Percentiles rank a stretch among this genome's conserved stretches.
phyloP scores from a whole-genome alignment of 1,284 basidiomycete species.

The Lignosus rhinocerotis region DNA sequence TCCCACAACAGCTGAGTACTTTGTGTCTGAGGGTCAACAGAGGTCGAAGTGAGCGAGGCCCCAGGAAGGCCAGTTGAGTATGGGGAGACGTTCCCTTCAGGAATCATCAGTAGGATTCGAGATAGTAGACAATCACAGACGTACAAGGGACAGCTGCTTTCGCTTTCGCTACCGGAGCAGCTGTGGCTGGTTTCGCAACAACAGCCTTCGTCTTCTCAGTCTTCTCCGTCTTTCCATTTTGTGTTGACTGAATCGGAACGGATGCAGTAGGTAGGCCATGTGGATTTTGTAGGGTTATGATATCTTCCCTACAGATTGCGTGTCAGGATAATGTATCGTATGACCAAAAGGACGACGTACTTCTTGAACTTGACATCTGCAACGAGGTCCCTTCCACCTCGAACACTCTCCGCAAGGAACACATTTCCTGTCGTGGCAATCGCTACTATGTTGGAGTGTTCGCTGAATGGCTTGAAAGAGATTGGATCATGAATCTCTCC shows the following conservation, averaged over 20 bases:
- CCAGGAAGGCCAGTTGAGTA: constrained; percentile 90
- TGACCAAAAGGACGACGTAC: constrained; percentile 38
- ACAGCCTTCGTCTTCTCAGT: constrained; percentile 32
- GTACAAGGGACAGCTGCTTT: constrained; percentile 68
- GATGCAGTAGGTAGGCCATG: constrained; percentile 68
- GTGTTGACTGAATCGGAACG: constrained; percentile 35
- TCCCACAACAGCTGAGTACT: constrained; percentile 88
- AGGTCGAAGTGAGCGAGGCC: constrained; percentile 92
- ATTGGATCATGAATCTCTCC: constrained; percentile 90
- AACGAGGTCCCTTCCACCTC: constrained; percentile 84
- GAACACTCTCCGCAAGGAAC: constrained; percentile 88
- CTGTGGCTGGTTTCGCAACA: constrained; percentile 35
- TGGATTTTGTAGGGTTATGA: constrained; percentile 92
- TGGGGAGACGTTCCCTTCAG: constrained; percentile 85
- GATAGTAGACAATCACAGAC: constrained; percentile 21
- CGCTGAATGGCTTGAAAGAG: constrained; percentile 90
- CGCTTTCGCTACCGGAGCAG: constrained; percentile 41
- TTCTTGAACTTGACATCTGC: constrained; percentile 86
- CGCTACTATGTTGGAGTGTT: constrained; percentile 90
- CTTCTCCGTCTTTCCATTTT: constrained; percentile 34
- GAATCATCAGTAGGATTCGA: not conserved
- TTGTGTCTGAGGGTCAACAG: constrained; percentile 77
- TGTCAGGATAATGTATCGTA: not conserved
- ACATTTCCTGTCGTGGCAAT: constrained; percentile 92
- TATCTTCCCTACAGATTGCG: constrained; percentile 59